phyloP scores from a whole-genome alignment of 73 alveolate species.

The Halteria grandinella region DNA sequence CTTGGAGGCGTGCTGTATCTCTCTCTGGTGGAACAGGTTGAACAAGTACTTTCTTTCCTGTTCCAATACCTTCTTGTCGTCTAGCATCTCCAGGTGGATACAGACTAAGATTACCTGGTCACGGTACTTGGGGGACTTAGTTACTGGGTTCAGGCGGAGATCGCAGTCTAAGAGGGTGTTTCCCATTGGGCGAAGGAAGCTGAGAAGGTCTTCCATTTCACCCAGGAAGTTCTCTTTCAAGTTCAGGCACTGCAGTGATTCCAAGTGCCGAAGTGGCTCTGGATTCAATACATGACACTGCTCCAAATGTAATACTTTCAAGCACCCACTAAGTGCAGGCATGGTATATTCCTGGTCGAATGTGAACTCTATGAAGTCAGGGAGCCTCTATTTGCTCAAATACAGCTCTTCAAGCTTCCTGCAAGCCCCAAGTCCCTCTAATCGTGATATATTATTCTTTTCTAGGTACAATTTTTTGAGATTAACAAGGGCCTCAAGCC shows the following conservation, averaged over 20 bases:
- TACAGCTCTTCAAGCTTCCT: conserved; percentile 6
- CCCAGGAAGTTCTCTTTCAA: conserved; percentile 15
- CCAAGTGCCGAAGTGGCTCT: conserved; percentile 27
- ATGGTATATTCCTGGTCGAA: too few relatives aligned
- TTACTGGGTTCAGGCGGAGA: conserved; percentile 27
- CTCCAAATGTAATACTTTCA: too few relatives aligned
- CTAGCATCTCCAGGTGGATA: background rate
- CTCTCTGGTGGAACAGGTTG: too few relatives aligned
- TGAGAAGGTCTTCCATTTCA: conserved; percentile 37
- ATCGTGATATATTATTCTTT: conserved; percentile 23
- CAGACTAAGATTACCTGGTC: conserved; percentile 30
- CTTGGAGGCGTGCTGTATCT: too few relatives aligned
- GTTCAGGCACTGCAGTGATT: conserved; percentile 2
- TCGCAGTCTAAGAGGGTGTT: background rate
- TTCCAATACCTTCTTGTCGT: conserved; percentile 1
- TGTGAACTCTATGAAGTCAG: too few relatives aligned
- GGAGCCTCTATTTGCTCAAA: conserved; percentile 24
- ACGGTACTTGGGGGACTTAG: conserved; percentile 30
- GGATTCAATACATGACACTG: too few relatives aligned
- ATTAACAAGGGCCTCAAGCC: conserved; percentile 5
- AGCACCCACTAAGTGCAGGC: too few relatives aligned
- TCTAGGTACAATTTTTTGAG: conserved; percentile 42
- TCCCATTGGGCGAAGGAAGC: conserved; percentile 44
- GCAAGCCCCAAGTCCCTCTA: conserved; percentile 46
- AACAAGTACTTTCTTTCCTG: conserved; percentile 21